A percentile compares a stretch with the other conserved stretches of the same genome.
Evolutionary conservation across 176 grass and related monocot species (phyloP).

Genomic region (Musa beccarii): DNA sequence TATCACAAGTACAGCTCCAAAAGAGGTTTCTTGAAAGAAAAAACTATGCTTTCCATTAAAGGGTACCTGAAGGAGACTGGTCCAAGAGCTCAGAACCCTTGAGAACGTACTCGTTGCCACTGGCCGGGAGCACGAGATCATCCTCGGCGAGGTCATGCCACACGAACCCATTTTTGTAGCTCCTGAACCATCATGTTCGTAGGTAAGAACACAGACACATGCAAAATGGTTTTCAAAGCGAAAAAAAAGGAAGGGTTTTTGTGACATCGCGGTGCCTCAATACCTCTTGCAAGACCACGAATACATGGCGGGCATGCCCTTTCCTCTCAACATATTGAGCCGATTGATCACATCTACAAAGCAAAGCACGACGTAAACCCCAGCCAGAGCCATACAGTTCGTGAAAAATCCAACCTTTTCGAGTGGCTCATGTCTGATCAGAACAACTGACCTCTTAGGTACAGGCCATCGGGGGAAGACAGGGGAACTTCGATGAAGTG

Average conservation of each 20-base stretch:
- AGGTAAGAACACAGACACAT: background rate
- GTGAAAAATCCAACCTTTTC: background rate
- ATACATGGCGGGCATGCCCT: slow-evolving; percentile 70
- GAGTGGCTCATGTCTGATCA: background rate
- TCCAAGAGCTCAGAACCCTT: slow-evolving; percentile 83
- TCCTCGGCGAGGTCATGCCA: slow-evolving; percentile 89
- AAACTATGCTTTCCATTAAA: background rate
- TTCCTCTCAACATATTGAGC: slow-evolving; percentile 69
- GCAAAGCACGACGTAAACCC: background rate
- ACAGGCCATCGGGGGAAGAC: slow-evolving; percentile 48
- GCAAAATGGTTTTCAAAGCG: background rate
- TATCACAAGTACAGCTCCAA: background rate
- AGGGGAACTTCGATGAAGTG: slow-evolving; percentile 88
- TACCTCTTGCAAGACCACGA: slow-evolving; percentile 98
- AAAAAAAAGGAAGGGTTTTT: background rate
- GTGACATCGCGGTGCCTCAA: background rate
- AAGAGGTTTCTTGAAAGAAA: background rate
- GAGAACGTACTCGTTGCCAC: slow-evolving; percentile 81
- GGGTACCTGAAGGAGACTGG: slow-evolving; percentile 48
- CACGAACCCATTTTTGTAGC: slow-evolving; percentile 94
- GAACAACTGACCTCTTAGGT: slow-evolving; percentile 47
- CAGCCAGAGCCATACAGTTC: too few species aligned
- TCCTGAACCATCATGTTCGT: slow-evolving; percentile 32
- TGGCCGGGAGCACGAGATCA: slow-evolving; percentile 60
- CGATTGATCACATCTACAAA: slow-evolving; percentile 67